Evolutionary conservation across 2,329 filamentous ascomycete genomes (phyloP).

Genomic region (Drechslerella stenobrocha): DNA sequence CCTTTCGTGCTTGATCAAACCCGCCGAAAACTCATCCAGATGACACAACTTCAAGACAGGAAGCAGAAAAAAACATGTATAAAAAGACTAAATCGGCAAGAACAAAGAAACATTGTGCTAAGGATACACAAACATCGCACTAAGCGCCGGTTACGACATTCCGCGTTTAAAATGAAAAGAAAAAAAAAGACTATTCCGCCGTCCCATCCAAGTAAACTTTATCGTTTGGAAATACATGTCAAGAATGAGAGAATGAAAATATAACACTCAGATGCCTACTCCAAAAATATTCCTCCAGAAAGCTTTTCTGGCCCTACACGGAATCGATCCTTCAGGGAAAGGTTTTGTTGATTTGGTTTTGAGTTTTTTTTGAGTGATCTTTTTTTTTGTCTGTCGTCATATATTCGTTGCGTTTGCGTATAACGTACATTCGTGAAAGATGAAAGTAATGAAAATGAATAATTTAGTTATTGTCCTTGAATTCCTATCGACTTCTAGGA

Average conservation of each 20-base stretch:
- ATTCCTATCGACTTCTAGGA: conserved; percentile 10
- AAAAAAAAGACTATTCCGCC: conserved; percentile 41
- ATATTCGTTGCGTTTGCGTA: conserved; percentile 34
- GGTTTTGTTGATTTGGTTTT: conserved; percentile 10
- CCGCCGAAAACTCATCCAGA: conserved; percentile 32
- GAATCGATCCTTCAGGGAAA: conserved; percentile 30
- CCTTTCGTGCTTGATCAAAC: conserved; percentile 44
- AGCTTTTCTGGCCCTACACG: conserved; percentile 25
- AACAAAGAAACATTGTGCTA: conserved; percentile 17
- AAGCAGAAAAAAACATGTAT: conserved; percentile 2
- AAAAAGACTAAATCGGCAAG: not conserved
- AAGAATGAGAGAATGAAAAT: conserved; percentile 25
- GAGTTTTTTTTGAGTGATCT: not conserved
- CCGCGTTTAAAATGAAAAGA: conserved; percentile 26
- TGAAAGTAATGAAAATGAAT: conserved; percentile 21
- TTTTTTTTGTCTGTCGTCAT: conserved; percentile 32
- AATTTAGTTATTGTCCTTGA: conserved; percentile 29
- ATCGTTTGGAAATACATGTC: conserved; percentile 43
- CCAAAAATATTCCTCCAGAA: conserved; percentile 23
- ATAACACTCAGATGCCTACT: not conserved
- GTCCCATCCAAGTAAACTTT: conserved; percentile 46
- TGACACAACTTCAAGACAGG: too few species aligned
- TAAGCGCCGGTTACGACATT: conserved; percentile 35
- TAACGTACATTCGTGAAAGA: conserved; percentile 44
- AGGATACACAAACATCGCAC: conserved; percentile 31